Evolutionary conservation across 2,329 filamentous ascomycete species (phyloP).

Genomic region (Coniochaeta ligniaria): DNA sequence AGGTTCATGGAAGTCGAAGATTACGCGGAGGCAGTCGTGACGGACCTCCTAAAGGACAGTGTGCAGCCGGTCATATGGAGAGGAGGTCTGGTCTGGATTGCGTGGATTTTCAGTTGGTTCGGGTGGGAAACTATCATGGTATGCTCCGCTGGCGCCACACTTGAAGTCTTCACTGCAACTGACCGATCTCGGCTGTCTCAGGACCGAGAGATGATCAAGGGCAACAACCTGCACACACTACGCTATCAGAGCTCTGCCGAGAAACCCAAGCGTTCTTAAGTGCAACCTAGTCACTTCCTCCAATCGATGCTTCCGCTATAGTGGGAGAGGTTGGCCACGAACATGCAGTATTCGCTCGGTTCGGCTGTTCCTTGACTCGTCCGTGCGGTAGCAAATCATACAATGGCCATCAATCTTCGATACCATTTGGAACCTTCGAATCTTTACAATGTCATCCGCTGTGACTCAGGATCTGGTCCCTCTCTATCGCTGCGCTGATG

Average conservation of each 20-base stretch:
- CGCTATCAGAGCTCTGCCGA: not conserved
- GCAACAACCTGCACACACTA: not conserved
- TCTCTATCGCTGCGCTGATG: too few relatives aligned
- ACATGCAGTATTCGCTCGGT: too few relatives aligned
- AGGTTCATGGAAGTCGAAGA: conserved; percentile 16
- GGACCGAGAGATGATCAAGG: not conserved
- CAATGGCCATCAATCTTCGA: too few relatives aligned
- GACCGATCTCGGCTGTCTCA: not conserved
- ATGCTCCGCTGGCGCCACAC: not conserved
- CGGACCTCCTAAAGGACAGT: conserved; percentile 16
- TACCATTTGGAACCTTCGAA: too few relatives aligned
- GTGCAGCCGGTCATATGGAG: conserved; percentile 19
- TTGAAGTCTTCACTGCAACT: not conserved
- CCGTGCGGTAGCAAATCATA: too few relatives aligned
- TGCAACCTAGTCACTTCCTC: not conserved
- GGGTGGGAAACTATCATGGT: conserved; percentile 24
- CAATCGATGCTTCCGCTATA: not conserved
- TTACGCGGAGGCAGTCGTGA: conserved; percentile 20
- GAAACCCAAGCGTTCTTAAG: not conserved
- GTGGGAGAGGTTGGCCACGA: not conserved
- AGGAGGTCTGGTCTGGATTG: conserved; percentile 17
- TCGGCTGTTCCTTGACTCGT: too few relatives aligned
- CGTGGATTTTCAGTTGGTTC: conserved; percentile 19
- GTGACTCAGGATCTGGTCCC: too few relatives aligned
- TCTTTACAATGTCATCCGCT: too few relatives aligned